A percentile compares a stretch with the other conserved stretches of the same genome.
phyloP scores from a whole-genome alignment of 805 yeast species.

The Candida tallmaniae region DNA sequence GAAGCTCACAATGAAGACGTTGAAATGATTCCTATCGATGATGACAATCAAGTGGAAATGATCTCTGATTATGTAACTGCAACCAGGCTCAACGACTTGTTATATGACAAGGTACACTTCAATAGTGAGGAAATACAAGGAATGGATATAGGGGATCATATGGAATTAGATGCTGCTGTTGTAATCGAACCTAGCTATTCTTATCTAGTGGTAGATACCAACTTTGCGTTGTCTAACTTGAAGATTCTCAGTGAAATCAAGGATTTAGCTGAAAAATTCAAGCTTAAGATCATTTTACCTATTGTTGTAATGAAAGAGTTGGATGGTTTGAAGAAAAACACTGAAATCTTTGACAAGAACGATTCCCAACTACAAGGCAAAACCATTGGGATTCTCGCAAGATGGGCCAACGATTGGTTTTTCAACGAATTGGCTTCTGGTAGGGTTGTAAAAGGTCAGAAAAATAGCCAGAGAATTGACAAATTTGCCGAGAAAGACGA shows the following conservation, averaged over 20 bases:
- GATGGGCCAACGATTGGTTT: conserved; percentile 79
- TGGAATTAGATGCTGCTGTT: conserved; percentile 18
- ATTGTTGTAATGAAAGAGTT: conserved; percentile 65
- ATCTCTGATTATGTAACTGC: conserved; percentile 34
- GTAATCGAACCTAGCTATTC: conserved; percentile 23
- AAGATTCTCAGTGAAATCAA: conserved; percentile 51
- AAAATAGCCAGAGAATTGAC: conserved; percentile 48
- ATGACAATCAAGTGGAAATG: conserved; percentile 38
- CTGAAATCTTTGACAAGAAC: conserved; percentile 9
- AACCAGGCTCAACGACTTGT: conserved; percentile 8
- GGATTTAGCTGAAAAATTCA: conserved; percentile 33
- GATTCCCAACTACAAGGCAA: conserved; percentile 16
- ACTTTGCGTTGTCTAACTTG: conserved; percentile 70
- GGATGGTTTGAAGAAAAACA: conserved; percentile 69
- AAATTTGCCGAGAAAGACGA: conserved; percentile 57
- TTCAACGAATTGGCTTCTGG: conserved; percentile 52
- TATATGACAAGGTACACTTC: no score
- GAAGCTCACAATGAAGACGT: conserved; percentile 33
- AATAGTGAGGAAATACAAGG: no score
- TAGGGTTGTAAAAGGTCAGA: conserved; percentile 57
- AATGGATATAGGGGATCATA: conserved; percentile 9
- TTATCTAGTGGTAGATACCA: conserved; percentile 72
- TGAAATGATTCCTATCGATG: conserved; percentile 47
- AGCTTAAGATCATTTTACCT: conserved; percentile 62
- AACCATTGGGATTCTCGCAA: conserved; percentile 53